These are phyloP conservation scores for Colletotrichum lupini DNA, from an alignment of 2,329 filamentous ascomycete species.

Conservation along the genomic window DNA sequence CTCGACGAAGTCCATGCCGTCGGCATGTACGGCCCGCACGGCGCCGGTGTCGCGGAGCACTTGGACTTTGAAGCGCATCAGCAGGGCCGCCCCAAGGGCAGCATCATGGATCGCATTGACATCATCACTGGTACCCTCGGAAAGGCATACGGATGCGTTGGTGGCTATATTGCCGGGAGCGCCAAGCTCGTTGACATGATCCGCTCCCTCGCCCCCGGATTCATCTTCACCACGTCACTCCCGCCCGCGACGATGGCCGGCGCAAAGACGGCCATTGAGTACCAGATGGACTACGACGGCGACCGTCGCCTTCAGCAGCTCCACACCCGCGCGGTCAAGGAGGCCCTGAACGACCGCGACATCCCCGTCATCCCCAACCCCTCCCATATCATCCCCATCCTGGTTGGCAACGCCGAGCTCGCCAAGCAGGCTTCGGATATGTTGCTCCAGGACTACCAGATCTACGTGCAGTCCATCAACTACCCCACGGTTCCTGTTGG, in stretches of 20 bases:
- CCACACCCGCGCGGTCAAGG: conserved; percentile 95
- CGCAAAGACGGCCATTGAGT: conserved; percentile 90
- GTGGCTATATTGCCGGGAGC: conserved; percentile 95
- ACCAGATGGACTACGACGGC: conserved; percentile 86
- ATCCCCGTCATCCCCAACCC: conserved; percentile 99
- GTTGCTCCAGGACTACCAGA: conserved; percentile 87
- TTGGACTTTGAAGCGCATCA: conserved; percentile 91
- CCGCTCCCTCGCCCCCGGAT: conserved; percentile 93
- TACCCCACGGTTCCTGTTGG: conserved; percentile 98
- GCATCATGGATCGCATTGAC: conserved; percentile 94
- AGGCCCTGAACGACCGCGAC: conserved; percentile 79
- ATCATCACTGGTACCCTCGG: conserved; percentile 98
- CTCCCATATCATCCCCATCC: conserved; percentile 92
- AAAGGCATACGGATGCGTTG: conserved; percentile 97
- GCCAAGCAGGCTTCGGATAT: conserved; percentile 94
- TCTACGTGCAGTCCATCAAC: conserved; percentile 99
- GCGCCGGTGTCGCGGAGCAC: conserved; percentile 96
- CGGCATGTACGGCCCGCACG: conserved; percentile 97
- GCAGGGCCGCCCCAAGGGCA: conserved; percentile 79
- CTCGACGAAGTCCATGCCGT: conserved; percentile 98
- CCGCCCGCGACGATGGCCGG: conserved; percentile 98
- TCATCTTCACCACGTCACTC: conserved; percentile 98
- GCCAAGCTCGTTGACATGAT: conserved; percentile 89
- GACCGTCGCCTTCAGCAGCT: conserved; percentile 94
- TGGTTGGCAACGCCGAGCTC: conserved; percentile 93